These are phyloP conservation scores for Pseudoperonospora humuli DNA, from an alignment of 352 stramenopile genomes.

Conservation along the genomic window DNA sequence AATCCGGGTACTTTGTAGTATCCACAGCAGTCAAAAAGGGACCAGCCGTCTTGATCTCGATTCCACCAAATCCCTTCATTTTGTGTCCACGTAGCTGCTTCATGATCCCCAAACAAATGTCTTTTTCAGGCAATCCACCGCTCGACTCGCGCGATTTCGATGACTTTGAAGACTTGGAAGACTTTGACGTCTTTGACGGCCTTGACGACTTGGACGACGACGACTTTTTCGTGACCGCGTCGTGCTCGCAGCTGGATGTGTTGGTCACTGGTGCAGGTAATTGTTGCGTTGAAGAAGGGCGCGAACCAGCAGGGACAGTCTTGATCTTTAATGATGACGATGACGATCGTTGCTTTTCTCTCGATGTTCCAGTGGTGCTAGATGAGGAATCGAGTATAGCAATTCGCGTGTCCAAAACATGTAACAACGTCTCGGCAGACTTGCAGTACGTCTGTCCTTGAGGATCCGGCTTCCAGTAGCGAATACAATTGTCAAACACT, in stretches of 20 bases:
- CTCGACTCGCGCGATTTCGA: conserved; percentile 34
- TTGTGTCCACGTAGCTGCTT: conserved; percentile 72
- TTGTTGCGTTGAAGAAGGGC: conserved; percentile 6
- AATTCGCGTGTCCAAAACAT: conserved; percentile 42
- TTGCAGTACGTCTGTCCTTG: conserved; percentile 77
- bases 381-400: conserved; percentile 29
- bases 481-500: conserved; percentile 84
- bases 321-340: conserved; percentile 26
- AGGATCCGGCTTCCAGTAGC: conserved; percentile 69
- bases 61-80: conserved; percentile 75
- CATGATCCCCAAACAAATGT: conserved; percentile 58
- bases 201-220: conserved; percentile 19
- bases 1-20: conserved; percentile 82
- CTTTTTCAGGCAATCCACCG: conserved; percentile 46
- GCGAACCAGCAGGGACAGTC: conserved; percentile 4
- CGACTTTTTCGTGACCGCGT: conserved; percentile 28
- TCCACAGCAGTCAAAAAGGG: conserved; percentile 81
- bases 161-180: conserved; percentile 19
- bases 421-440: conserved; percentile 52
- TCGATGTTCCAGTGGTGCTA: conserved; percentile 21
- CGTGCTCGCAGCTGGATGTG: conserved; percentile 11
- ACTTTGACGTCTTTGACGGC: conserved; percentile 31
- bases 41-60: conserved; percentile 74
- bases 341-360: conserved; percentile 36
- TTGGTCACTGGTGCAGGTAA: conserved; percentile 1